These are phyloP conservation scores for Alopecurus myosuroides DNA, from an alignment of 176 grass and related monocot species.

Conservation along the genomic window DNA sequence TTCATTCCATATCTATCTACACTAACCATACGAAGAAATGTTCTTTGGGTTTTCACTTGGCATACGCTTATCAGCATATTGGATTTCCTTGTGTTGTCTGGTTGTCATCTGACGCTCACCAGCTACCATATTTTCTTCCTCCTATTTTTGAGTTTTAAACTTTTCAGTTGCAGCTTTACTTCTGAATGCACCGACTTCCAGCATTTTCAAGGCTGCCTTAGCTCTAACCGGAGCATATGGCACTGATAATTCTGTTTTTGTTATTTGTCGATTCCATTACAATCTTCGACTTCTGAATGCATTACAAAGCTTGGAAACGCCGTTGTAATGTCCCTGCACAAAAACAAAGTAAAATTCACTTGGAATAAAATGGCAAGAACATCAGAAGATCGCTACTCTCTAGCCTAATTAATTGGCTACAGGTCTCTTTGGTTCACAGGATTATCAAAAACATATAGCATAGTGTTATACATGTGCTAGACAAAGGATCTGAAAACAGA, in stretches of 20 bases:
- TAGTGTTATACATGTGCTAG: too few relatives aligned
- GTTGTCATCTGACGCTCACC: too few relatives aligned
- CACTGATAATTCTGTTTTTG: background rate
- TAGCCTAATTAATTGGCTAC: too few relatives aligned
- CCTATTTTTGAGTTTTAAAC: background rate
- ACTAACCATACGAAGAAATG: too few relatives aligned
- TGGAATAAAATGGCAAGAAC: background rate
- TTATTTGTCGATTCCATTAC: background rate
- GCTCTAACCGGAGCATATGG: background rate
- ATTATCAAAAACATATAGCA: too few relatives aligned
- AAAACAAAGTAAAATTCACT: too few relatives aligned
- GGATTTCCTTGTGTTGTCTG: too few relatives aligned
- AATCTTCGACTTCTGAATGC: constrained; percentile 33
- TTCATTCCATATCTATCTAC: too few relatives aligned
- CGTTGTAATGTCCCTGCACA: constrained; percentile 66
- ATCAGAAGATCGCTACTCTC: background rate
- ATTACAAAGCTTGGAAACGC: constrained; percentile 65
- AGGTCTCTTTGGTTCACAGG: too few relatives aligned
- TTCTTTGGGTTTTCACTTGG: too few relatives aligned
- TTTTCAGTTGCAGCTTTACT: background rate
- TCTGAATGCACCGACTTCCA: background rate
- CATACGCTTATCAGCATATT: background rate
- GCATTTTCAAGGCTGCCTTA: background rate
- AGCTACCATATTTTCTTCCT: background rate
- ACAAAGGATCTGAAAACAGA: too few relatives aligned